These are phyloP conservation scores for Cyberlindnera subsufficiens DNA, from an alignment of 805 yeast genomes.

Conservation along the genomic window DNA sequence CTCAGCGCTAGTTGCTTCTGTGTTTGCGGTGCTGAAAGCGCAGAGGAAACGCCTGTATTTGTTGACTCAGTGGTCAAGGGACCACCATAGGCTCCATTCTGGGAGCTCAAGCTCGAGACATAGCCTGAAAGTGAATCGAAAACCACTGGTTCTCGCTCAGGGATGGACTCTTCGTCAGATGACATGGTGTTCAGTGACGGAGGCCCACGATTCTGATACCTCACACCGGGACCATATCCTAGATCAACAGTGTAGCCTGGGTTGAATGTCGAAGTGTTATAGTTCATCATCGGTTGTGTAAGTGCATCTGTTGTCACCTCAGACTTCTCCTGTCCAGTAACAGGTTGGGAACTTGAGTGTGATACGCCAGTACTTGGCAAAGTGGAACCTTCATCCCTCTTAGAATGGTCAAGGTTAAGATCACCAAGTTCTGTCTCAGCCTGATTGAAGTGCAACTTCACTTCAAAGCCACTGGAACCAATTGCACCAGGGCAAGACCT, in stretches of 20 bases:
- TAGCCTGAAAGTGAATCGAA: constrained; percentile 15
- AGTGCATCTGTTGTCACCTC: background rate
- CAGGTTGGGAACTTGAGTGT: background rate
- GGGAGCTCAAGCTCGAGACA: constrained; percentile 17
- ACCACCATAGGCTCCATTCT: constrained; percentile 2
- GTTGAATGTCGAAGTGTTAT: constrained; percentile 4
- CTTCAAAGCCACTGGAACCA: constrained; percentile 39
- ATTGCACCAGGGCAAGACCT: constrained; percentile 51
- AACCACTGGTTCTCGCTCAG: background rate
- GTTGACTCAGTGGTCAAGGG: too few species aligned
- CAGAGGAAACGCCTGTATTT: too few species aligned
- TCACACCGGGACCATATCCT: constrained; percentile 20
- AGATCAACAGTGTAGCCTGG: constrained; percentile 19
- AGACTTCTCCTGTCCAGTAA: too few species aligned
- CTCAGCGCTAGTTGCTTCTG: too few species aligned
- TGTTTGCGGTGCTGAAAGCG: too few species aligned
- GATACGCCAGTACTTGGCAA: constrained; percentile 1
- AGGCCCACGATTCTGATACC: constrained; percentile 20
- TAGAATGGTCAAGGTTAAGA: background rate
- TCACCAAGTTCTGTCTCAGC: background rate
- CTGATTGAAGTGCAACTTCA: constrained; percentile 5
- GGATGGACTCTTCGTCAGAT: constrained; percentile 12
- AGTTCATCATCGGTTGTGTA: constrained; percentile 1
- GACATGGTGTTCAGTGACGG: constrained; percentile 20
- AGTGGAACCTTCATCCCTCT: constrained; percentile 5